A percentile compares a stretch with the other conserved stretches of the same genome.
These are phyloP conservation scores for Canavalia ensiformis DNA, from an alignment of 306 rosid genomes.

Conservation along the genomic window DNA sequence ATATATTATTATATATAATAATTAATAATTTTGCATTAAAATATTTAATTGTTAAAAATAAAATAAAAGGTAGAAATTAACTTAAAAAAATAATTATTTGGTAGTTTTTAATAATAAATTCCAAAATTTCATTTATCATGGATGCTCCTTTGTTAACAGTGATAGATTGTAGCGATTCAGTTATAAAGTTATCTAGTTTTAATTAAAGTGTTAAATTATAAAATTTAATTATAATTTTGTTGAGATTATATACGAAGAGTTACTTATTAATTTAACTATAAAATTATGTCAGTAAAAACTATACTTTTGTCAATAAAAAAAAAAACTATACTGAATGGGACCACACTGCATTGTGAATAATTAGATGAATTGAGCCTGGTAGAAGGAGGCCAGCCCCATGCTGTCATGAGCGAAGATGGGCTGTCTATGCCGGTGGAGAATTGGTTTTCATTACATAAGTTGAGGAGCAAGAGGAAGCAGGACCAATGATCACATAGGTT, in stretches of 20 bases:
- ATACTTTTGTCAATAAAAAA: no score
- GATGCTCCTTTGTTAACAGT: neutral
- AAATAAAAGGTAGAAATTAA: no score
- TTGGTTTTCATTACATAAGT: constrained; percentile 32
- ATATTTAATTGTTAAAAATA: no score
- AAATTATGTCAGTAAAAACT: neutral
- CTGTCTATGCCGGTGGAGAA: constrained; percentile 56
- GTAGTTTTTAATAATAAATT: no score
- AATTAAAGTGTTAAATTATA: neutral
- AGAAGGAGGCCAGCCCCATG: constrained; percentile 18
- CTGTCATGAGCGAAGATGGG: constrained; percentile 47
- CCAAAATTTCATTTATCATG: no score
- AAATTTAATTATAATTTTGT: neutral
- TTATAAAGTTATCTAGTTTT: neutral
- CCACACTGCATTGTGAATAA: neutral
- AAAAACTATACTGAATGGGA: neutral
- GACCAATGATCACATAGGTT: constrained; percentile 4
- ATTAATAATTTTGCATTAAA: no score
- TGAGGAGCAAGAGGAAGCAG: constrained; percentile 34
- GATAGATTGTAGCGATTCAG: neutral
- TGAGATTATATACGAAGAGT: neutral
- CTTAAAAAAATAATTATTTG: no score
- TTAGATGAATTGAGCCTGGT: neutral
- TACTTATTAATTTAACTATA: neutral
- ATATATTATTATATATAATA: no score